Percentiles rank a stretch among this genome's conserved stretches.
Conservation (phyloP, 805 yeast species). For the Lipomyces anomalus region DNA sequence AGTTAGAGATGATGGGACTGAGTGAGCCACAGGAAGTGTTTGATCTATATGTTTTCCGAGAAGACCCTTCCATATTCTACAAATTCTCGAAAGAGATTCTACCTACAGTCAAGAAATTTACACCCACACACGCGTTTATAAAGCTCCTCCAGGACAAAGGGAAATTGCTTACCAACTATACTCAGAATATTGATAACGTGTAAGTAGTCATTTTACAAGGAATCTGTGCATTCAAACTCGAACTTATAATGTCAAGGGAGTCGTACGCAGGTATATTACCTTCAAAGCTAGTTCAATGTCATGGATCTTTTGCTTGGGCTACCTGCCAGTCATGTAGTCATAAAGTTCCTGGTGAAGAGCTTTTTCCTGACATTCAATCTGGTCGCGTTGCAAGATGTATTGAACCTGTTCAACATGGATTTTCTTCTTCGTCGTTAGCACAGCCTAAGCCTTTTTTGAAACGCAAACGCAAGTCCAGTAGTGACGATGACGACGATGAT, state of each 20-base stretch:
- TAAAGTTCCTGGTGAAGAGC: conserved; percentile 57
- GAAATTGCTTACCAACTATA: conserved; percentile 74
- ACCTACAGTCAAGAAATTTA: conserved; percentile 57
- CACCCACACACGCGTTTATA: conserved; percentile 80
- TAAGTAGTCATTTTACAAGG: conserved; percentile 42
- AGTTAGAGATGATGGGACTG: conserved; percentile 59
- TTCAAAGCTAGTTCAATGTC: conserved; percentile 77
- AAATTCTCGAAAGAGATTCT: conserved; percentile 79
- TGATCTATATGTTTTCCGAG: conserved; percentile 61
- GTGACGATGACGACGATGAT: conserved; percentile 29
- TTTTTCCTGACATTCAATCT: conserved; percentile 54
- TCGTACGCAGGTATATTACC: conserved; percentile 59
- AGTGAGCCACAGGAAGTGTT: conserved; percentile 90
- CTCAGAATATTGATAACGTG: conserved; percentile 85
- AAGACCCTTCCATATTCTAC: conserved; percentile 75
- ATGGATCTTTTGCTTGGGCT: conserved; percentile 87
- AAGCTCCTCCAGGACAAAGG: conserved; percentile 66
- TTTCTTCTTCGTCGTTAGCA: background rate
- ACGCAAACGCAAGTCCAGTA: conserved; percentile 37
- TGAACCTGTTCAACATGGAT: too few species aligned
- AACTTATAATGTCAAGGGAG: conserved; percentile 6
- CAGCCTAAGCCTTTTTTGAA: conserved; percentile 18
- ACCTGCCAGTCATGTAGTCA: conserved; percentile 73
- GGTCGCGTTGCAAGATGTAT: conserved; percentile 61
- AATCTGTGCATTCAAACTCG: background rate